These are phyloP conservation scores for Tricholoma furcatifolium DNA, from an alignment of 768 basidiomycete species.

Conservation along the genomic window DNA sequence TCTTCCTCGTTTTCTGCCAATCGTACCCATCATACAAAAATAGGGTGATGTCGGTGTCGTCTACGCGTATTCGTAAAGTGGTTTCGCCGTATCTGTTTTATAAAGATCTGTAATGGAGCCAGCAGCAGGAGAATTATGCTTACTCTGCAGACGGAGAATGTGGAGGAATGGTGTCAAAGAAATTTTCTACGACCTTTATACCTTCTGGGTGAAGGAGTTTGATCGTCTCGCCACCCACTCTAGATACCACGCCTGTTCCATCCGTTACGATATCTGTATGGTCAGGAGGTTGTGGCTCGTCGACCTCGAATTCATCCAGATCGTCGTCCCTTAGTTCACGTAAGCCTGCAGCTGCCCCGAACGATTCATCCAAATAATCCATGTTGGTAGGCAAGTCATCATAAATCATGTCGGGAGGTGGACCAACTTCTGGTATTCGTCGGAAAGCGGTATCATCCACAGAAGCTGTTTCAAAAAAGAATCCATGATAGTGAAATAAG, in stretches of 20 bases:
- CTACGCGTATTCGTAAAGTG: slow-evolving; percentile 51
- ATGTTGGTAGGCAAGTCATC: slow-evolving; percentile 90
- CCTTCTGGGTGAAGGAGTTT: slow-evolving; percentile 66
- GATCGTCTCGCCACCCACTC: slow-evolving; percentile 82
- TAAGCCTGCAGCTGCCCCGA: slow-evolving; percentile 75
- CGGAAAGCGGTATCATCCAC: slow-evolving; percentile 85
- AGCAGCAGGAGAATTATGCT: slow-evolving; percentile 13
- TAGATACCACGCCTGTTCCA: slow-evolving; percentile 49
- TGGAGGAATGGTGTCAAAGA: slow-evolving; percentile 65
- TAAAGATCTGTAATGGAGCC: not conserved
- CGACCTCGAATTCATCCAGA: slow-evolving; percentile 60
- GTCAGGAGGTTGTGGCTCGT: slow-evolving; percentile 23
- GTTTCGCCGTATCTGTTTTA: slow-evolving; percentile 43
- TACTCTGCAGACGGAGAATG: slow-evolving; percentile 51
- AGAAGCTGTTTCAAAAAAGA: slow-evolving; percentile 43
- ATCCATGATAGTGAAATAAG: not conserved
- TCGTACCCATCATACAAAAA: slow-evolving; percentile 94
- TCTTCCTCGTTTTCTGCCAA: slow-evolving; percentile 82
- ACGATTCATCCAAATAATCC: slow-evolving; percentile 85
- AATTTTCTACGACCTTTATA: slow-evolving; percentile 69
- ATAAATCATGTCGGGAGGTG: slow-evolving; percentile 81
- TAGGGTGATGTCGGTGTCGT: slow-evolving; percentile 62
- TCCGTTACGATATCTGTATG: slow-evolving; percentile 23
- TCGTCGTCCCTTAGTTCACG: slow-evolving; percentile 73
- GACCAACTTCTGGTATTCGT: slow-evolving; percentile 70